Conservation (phyloP, 2,329 filamentous ascomycete genomes). For the Neoscytalidium dimidiatum region DNA sequence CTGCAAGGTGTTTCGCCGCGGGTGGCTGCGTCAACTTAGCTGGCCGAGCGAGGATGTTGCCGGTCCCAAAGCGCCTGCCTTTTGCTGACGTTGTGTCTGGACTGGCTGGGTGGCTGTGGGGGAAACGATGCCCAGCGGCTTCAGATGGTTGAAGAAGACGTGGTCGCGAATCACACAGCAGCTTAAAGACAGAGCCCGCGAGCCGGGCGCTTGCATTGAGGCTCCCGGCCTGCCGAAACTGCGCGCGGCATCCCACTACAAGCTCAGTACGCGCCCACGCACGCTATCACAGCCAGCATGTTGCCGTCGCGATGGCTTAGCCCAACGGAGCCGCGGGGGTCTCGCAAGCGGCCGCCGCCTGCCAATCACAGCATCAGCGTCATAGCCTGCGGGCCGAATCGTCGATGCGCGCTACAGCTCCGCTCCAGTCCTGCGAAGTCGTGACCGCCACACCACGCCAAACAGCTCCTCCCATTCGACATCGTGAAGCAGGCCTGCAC, state of each 20-base stretch:
- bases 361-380: slow-evolving; percentile 3
- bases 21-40: slow-evolving; percentile 1
- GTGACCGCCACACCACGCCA: neutral
- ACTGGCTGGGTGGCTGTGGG: neutral
- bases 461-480: neutral
- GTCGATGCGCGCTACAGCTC: neutral
- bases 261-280: slow-evolving; percentile 12
- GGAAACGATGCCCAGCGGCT: neutral
- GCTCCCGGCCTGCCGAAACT: neutral
- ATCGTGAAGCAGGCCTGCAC: neutral
- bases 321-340: slow-evolving; percentile 13
- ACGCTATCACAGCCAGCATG: slow-evolving; percentile 2
- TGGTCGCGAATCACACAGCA: neutral
- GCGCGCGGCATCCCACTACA: neutral
- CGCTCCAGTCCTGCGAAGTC: neutral
- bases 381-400: slow-evolving; percentile 15
- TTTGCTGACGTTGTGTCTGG: neutral
- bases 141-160: slow-evolving; percentile 3
- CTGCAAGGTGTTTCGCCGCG: neutral
- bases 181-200: neutral
- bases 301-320: slow-evolving; percentile 2
- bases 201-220: slow-evolving; percentile 15
- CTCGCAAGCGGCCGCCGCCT: slow-evolving; percentile 7
- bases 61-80: neutral
- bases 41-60: neutral